Base-by-base conservation (phyloP, 164 flowering plant genomes). In the Aristolochia californica region DNA sequence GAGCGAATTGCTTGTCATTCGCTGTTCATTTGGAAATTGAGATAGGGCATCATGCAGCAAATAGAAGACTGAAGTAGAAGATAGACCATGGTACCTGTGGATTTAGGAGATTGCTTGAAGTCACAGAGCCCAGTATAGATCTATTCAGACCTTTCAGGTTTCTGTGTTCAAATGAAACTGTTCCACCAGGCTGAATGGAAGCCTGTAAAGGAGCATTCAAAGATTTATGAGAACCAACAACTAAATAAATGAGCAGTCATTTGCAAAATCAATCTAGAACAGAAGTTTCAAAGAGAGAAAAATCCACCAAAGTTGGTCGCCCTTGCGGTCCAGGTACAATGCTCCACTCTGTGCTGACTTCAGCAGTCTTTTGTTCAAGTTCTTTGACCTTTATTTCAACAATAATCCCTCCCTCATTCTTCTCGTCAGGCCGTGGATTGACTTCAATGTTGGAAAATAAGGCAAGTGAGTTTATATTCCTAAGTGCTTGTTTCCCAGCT, bases 291-390 rank as follows among this genome's bases (percentile, higher is more conserved):
- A 5, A 54, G 26, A 26, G 10, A 55, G 7, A 30, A 55, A 27
- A 28, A 56, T 50, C 49, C 80, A 94, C 99, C 85, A 94, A 64
- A 48, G 99, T 86, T 24, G 99, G 99, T 25, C 87, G 80, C 20
- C 97, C 99, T 60, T 87, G 84, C 45, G 91, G 95, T 15, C 95
- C 97, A 52, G 97, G 99, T 20, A 94, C 97, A 45, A 94, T 88
- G 66, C 95, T 94, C 99, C 99, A 94, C 61, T 90, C 99, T 11
- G 96, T 82, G 62, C 90, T 88, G 63, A 94, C 88, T 80, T 94
- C 99, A 70, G 96, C 95, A 5, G 88, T 77, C 70, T 88, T 86
- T 53, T 90, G 99, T 56, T 94, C 99, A 40, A 88, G 79, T 64
- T 94, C 99, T 66, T 94, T 94, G 21, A 94, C 89, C 82, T 94